Conservation (phyloP, 2,329 filamentous ascomycete genomes). For the Aspergillus spinulosporus region DNA sequence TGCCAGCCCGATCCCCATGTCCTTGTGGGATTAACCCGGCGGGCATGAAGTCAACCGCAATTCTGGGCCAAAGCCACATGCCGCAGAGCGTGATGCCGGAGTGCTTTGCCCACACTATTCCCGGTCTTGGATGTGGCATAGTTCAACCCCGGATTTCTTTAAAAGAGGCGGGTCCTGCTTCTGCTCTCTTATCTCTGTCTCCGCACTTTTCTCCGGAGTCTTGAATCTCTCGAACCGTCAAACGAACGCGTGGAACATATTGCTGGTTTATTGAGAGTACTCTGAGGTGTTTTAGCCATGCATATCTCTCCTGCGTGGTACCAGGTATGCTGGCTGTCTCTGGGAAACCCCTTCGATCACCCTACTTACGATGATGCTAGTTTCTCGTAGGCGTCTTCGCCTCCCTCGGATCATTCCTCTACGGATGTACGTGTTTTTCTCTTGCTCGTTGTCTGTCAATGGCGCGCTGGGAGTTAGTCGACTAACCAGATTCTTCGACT, state of each 20-base stretch:
- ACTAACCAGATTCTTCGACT: constrained; percentile 11
- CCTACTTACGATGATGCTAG: constrained; percentile 34
- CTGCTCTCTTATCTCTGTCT: constrained; percentile 18
- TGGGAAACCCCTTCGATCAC: not conserved
- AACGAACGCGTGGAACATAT: not conserved
- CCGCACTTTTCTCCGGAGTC: constrained; percentile 20
- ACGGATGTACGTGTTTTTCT: constrained; percentile 45
- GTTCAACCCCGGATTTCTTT: constrained; percentile 28
- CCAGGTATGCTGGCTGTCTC: constrained; percentile 43
- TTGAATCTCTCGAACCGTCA: constrained; percentile 3
- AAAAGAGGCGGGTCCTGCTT: constrained; percentile 22
- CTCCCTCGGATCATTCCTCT: constrained; percentile 59
- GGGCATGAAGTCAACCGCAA: constrained; percentile 4
- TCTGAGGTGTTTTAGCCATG: constrained; percentile 41
- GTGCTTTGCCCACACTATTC: not conserved
- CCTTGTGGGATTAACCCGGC: constrained; percentile 17
- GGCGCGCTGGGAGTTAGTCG: not conserved
- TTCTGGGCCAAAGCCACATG: constrained; percentile 1
- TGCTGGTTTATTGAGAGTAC: constrained; percentile 1
- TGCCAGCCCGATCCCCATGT: not conserved
- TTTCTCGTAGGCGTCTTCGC: constrained; percentile 61
- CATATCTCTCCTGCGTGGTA: constrained; percentile 59
- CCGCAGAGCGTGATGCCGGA: not conserved
- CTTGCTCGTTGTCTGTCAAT: not conserved
- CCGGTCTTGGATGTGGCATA: constrained; percentile 17